Evolutionary conservation across 495 filamentous ascomycete genomes (phyloP), one percentile per base, ranked within the genome.

Genomic region (Letharia lupina): DNA sequence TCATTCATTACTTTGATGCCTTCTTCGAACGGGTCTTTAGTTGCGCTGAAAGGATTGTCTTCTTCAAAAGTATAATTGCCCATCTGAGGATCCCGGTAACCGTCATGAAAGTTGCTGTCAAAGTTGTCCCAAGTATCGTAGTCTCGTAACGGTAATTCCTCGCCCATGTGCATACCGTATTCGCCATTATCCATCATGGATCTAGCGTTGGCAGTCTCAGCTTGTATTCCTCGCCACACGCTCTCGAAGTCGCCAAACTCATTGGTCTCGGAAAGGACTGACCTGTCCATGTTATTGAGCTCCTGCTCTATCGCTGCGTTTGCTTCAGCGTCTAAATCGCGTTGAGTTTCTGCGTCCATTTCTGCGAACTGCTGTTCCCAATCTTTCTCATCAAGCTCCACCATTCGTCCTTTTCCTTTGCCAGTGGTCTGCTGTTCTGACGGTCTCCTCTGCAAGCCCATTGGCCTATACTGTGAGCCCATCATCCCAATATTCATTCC

Each of bases 341-440:
- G 77, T 59, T 84, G 80, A 31, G 86, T 87, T 60, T 87, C 83
- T 54, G 88, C 79, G 77, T 94, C 91, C 74, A 98, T 86, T 77
- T 93, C 84, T 56, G 88, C 87, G 73, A 99, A 99, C 73, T 98
- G 92, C 67, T 89, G 88, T 77, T 98, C 94, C 94, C 95, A 99
- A 65, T 94, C 87, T 70, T 87, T 82, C 66, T 98, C 92, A 72
- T 96, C 91, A 37, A 98, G 83, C 78, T 98, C 95, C 6, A 96
- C 85, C 78, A 98, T 87, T 70, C 91, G 86, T 6, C 83, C 89
- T 75, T 96, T 97, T 44, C 92, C 93, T 77, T 98, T 97, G 39
- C 82, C 88, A 68, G 85, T 71, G 68, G 78, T 69, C 69, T 75
- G 69, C 70, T 77, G 68, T 57, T 78, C 75, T 75, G 76, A 71